Base-by-base conservation (phyloP, 179 eudicot genomes). In the Carnegiea gigantea region DNA sequence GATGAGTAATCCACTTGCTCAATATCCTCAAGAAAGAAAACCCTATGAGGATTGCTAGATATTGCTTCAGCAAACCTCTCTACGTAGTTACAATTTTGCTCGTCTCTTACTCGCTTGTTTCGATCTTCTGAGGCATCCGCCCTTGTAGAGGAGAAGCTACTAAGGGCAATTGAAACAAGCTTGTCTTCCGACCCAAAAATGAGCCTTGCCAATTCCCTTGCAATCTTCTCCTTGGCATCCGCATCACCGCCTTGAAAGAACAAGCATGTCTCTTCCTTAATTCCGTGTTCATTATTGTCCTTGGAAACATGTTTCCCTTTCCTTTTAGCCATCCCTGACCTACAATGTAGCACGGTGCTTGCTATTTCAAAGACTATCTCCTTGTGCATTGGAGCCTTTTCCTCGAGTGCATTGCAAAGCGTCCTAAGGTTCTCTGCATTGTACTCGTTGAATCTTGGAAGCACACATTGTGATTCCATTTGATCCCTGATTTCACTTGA, bases 191-290 rank as follows among this genome's bases (percentile, higher is more conserved):
- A 90, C 3, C 91, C 93, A 71, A 92, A 92, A 44, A 92, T 83
- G 24, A 88, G 79, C 78, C 76, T 86, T 46, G 95, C 93, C 71
- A 92, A 79, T 73, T 90, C 93, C 81, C 82, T 89, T 11, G 91
- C 89, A 46, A 92, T 76, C 84, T 84, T 85, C 82, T 88, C 91
- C 80, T 92, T 92, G n/a, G 84, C 88, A 81, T 79, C 85, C 0
- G 72, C 71, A 70, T 92, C 93, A 36, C 68, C 75, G 3, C 95
- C 95, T 78, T 84, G 89, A 82, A 90, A 90, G 38, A 89, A 83
- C 75, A 92, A 82, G 93, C 95, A 92, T 33, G 95, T 90, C 11
- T 92, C 95, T 81, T 91, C 86, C 86, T 82, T 82, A 76, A 3
- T 49, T 8, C 82, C 54, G 18, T 71, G 36, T 57, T 70, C 73